phyloP scores from a whole-genome alignment of 2,329 filamentous ascomycete genomes.

The Monosporascus sp. region DNA sequence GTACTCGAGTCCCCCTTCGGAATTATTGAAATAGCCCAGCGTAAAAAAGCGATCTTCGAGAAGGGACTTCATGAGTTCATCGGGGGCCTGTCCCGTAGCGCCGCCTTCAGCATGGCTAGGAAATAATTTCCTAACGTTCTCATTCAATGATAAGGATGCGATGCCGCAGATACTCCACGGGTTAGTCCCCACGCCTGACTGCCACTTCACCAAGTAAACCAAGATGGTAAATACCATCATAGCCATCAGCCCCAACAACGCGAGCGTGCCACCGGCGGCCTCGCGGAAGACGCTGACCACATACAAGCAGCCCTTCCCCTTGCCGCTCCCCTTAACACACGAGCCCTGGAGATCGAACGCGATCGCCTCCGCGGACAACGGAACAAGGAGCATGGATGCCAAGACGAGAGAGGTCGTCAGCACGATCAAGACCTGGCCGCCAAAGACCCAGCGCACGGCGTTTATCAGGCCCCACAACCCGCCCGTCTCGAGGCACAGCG shows the following conservation, averaged over 20 bases:
- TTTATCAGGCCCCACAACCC: constrained; percentile 16
- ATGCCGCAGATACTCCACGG: constrained; percentile 29
- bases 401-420: constrained; percentile 21
- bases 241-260: constrained; percentile 23
- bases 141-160: constrained; percentile 6
- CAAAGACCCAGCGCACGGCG: constrained; percentile 14
- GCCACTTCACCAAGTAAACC: constrained; percentile 20
- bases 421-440: constrained; percentile 21
- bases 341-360: constrained; percentile 23
- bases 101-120: constrained; percentile 13
- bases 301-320: constrained; percentile 23
- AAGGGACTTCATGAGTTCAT: constrained; percentile 10
- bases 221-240: constrained; percentile 17
- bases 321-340: constrained; percentile 13
- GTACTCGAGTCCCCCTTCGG: constrained; percentile 21
- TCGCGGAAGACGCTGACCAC: constrained; percentile 21
- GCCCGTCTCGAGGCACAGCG: constrained; percentile 21
- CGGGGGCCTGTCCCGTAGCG: constrained; percentile 8
- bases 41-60: constrained; percentile 18
- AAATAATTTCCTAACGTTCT: constrained; percentile 13
- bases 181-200: constrained; percentile 19
- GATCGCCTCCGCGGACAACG: constrained; percentile 25
- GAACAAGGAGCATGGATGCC: constrained; percentile 22
- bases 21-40: constrained; percentile 21
- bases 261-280: constrained; percentile 17